A percentile compares a stretch with the other conserved stretches of the same genome.
Conservation (phyloP, 1,284 basidiomycete species). For the Sporisorium sorghi region DNA sequence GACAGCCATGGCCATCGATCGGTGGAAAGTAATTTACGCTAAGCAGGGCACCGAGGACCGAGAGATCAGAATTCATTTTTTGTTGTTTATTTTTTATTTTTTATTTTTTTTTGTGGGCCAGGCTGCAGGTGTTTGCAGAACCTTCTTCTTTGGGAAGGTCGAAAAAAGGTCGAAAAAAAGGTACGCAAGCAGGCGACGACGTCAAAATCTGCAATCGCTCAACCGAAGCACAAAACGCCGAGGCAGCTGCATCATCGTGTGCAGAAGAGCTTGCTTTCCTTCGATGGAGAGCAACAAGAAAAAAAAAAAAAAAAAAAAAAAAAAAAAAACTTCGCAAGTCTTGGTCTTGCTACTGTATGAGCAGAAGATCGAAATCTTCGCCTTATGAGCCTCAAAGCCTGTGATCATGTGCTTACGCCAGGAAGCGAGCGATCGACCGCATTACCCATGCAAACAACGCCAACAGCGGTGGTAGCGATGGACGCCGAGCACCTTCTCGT, state of each 20-base stretch:
- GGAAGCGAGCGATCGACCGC: not conserved
- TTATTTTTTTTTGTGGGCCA: too few relatives aligned
- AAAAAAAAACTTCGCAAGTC: too few relatives aligned
- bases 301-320: too few relatives aligned
- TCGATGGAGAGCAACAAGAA: not conserved
- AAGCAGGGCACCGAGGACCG: not conserved
- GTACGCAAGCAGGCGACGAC: not conserved
- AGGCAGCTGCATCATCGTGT: slow-evolving; percentile 13
- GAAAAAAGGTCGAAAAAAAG: slow-evolving; percentile 5
- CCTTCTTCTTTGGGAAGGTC: slow-evolving; percentile 1
- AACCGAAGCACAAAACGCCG: slow-evolving; percentile 16
- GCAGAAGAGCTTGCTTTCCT: not conserved
- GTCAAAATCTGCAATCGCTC: slow-evolving; percentile 19
- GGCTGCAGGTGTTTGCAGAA: not conserved
- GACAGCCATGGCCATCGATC: not conserved
- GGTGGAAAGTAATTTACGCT: not conserved
- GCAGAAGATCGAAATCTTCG: not conserved
- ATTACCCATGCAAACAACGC: not conserved
- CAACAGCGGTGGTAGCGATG: slow-evolving; percentile 3
- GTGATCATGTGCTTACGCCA: not conserved
- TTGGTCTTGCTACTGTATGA: not conserved
- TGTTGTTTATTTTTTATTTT: not conserved
- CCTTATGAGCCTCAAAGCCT: not conserved
- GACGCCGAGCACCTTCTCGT: not conserved
- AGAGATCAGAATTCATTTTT: not conserved